Percentiles rank a stretch among this genome's conserved stretches.
phyloP scores from a whole-genome alignment of 2,329 filamentous ascomycete species.

The Aureobasidium sp. region DNA sequence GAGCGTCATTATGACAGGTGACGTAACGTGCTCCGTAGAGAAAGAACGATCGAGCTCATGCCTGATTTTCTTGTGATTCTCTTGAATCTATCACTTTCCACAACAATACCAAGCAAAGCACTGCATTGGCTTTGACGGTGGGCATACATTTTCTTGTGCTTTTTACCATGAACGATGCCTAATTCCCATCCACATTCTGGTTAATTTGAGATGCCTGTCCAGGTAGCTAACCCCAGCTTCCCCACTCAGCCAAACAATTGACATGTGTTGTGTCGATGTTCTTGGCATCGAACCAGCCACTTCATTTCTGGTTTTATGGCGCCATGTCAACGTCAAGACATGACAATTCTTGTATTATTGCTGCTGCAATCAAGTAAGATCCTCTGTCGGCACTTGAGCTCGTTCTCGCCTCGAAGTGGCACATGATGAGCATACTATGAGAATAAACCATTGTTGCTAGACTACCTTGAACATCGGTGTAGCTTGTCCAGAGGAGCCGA shows the following conservation, averaged over 20 bases:
- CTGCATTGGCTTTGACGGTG: neutral
- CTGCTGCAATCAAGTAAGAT: neutral
- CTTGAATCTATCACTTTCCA: neutral
- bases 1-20: neutral
- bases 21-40: neutral
- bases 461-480: neutral
- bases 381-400: neutral
- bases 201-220: neutral
- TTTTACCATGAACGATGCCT: neutral
- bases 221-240: neutral
- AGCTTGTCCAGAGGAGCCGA: no score
- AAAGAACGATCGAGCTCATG: neutral
- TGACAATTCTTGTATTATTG: neutral
- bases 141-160: neutral
- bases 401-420: neutral
- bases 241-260: neutral
- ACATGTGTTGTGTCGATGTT: neutral
- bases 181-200: neutral
- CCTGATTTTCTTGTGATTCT: neutral
- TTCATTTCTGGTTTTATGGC: constrained; percentile 4
- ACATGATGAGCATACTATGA: neutral
- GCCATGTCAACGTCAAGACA: constrained; percentile 2
- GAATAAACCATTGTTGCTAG: neutral
- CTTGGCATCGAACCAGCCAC: constrained; percentile 6
- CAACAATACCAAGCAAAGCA: neutral